Conservation (phyloP, 371 early-diverging fungal species). For the Syncephalastrum sp. region DNA sequence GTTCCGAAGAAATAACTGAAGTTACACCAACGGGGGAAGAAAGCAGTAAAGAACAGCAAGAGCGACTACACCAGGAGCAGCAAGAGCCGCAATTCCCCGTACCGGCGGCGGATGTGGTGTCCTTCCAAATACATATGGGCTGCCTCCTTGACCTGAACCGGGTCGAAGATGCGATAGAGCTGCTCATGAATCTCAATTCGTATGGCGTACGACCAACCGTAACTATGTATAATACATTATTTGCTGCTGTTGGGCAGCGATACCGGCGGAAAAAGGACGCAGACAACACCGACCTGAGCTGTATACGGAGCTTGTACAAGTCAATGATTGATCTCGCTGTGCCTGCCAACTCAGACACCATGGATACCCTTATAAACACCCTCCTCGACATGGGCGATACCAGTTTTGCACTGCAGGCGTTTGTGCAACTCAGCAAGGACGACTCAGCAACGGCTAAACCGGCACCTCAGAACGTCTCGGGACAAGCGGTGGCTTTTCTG, state of each 20-base stretch:
- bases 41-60: constrained; percentile 1
- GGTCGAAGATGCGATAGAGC: constrained; percentile 19
- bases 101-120: constrained; percentile 35
- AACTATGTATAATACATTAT: constrained; percentile 37
- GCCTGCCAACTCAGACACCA: constrained; percentile 43
- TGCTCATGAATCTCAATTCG: constrained; percentile 20
- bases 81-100: constrained; percentile 3
- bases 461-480: too few species aligned
- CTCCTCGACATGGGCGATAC: constrained; percentile 56
- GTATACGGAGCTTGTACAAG: constrained; percentile 24
- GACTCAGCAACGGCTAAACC: neutral
- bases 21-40: neutral
- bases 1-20: neutral
- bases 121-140: constrained; percentile 38
- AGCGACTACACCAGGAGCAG: neutral
- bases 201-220: constrained; percentile 24
- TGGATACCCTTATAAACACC: constrained; percentile 54
- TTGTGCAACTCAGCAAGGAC: constrained; percentile 34
- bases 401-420: constrained; percentile 41
- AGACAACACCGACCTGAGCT: neutral
- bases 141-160: constrained; percentile 19
- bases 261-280: neutral
- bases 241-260: constrained; percentile 25
- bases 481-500: too few species aligned
- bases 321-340: constrained; percentile 26